These are phyloP conservation scores for Chlorella ohadii DNA, from an alignment of 139 green algal genomes.

Conservation along the genomic window DNA sequence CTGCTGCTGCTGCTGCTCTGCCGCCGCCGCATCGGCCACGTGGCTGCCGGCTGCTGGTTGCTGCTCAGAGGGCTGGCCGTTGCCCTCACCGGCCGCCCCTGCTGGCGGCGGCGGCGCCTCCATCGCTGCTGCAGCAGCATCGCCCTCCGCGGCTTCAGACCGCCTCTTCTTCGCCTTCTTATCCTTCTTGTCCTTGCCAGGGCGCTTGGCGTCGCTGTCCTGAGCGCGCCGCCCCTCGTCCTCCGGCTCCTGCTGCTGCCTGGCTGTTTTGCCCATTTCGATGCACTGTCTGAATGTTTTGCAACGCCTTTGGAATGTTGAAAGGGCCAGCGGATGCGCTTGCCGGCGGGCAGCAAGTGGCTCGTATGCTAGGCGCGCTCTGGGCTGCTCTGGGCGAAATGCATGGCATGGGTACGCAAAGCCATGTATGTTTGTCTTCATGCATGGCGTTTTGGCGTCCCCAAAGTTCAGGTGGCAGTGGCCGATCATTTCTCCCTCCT, in stretches of 20 bases:
- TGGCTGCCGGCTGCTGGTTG: constrained; percentile 7
- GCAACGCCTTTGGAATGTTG: not conserved
- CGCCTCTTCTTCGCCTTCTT: not conserved
- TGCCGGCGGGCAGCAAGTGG: no score
- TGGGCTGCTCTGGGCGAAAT: no score
- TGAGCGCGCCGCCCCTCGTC: not conserved
- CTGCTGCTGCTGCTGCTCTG: not conserved
- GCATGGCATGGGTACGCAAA: no score
- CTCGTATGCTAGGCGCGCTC: no score
- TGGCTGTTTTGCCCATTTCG: no score
- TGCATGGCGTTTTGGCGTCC: no score
- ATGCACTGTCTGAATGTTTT: not conserved
- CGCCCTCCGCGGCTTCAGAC: not conserved
- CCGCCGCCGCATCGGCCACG: not conserved
- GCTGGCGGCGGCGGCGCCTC: not conserved
- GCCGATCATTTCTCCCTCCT: no score
- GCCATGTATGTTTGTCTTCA: no score
- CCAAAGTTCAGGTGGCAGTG: no score
- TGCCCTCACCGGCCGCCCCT: not conserved
- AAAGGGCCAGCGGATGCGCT: no score
- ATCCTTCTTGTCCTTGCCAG: not conserved
- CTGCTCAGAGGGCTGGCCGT: not conserved
- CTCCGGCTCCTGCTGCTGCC: not conserved
- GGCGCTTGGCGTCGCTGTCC: not conserved
- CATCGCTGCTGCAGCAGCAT: not conserved